Evolutionary conservation across 2,329 filamentous ascomycete genomes (phyloP).

Genomic region (Hortaea sp.): DNA sequence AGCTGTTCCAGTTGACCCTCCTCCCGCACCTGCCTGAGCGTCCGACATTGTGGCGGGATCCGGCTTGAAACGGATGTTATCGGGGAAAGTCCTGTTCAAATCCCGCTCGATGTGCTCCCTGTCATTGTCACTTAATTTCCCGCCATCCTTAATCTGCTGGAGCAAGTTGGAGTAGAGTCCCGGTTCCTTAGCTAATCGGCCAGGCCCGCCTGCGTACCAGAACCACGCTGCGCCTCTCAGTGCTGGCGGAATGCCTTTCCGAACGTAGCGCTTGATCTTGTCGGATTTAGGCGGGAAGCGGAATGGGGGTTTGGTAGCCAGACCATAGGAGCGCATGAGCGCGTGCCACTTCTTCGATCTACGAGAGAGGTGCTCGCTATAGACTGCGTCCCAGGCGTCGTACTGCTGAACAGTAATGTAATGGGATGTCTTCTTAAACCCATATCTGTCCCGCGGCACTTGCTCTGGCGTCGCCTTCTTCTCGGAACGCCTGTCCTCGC

Average conservation of each 20-base stretch:
- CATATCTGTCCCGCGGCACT: constrained; percentile 65
- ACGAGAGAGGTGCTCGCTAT: constrained; percentile 63
- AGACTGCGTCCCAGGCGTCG: constrained; percentile 68
- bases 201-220: constrained; percentile 83
- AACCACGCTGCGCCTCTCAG: constrained; percentile 97
- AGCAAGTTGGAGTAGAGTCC: constrained; percentile 68
- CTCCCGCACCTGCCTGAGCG: constrained; percentile 20
- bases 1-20: constrained; percentile 2
- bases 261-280: constrained; percentile 81
- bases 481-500: background rate
- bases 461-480: background rate
- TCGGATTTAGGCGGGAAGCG: constrained; percentile 70
- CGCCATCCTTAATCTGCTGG: constrained; percentile 50
- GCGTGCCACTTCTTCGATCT: constrained; percentile 73
- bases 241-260: constrained; percentile 87
- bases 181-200: constrained; percentile 63
- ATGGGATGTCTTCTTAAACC: constrained; percentile 80
- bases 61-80: constrained; percentile 84
- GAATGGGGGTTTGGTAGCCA: constrained; percentile 61
- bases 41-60: constrained; percentile 30
- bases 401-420: constrained; percentile 69
- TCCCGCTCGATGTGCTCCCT: constrained; percentile 89
- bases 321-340: constrained; percentile 64
- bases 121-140: constrained; percentile 55
- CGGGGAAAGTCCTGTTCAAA: constrained; percentile 85